Percentiles rank a stretch among this genome's conserved stretches.
Evolutionary conservation across 2,329 filamentous ascomycete genomes (phyloP).

Genomic region (Leptographium wingfieldii): DNA sequence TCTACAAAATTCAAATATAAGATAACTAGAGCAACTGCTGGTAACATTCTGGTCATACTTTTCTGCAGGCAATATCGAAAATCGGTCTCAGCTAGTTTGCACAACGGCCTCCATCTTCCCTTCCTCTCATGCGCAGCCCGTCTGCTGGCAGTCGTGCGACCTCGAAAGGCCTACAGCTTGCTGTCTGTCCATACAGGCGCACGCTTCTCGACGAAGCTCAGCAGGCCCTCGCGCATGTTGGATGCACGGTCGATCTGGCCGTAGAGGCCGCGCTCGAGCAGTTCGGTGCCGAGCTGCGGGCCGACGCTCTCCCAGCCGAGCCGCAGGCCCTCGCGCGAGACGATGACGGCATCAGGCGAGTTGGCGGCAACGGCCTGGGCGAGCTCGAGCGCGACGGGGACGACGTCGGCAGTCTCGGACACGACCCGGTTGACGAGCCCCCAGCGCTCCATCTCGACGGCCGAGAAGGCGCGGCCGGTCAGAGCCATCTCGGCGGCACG

Average conservation of each 20-base stretch:
- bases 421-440: slow-evolving; percentile 59
- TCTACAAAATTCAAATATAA: too few relatives aligned
- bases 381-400: slow-evolving; percentile 46
- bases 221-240: slow-evolving; percentile 63
- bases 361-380: slow-evolving; percentile 50
- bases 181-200: slow-evolving; percentile 54
- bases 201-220: slow-evolving; percentile 66
- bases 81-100: too few relatives aligned
- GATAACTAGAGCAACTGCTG: too few relatives aligned
- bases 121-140: too few relatives aligned
- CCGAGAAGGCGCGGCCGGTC: slow-evolving; percentile 45
- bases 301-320: slow-evolving; percentile 59
- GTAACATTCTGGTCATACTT: too few relatives aligned
- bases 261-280: slow-evolving; percentile 46
- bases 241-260: slow-evolving; percentile 48
- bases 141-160: too few relatives aligned
- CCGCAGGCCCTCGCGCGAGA: slow-evolving; percentile 58
- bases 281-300: slow-evolving; percentile 47
- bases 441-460: slow-evolving; percentile 49
- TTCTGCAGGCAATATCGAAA: too few relatives aligned
- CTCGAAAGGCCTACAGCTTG: slow-evolving; percentile 31
- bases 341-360: slow-evolving; percentile 64
- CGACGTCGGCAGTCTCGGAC: slow-evolving; percentile 25
- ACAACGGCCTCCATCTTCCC: too few relatives aligned
- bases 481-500: slow-evolving; percentile 61